Base-by-base conservation (phyloP, 805 yeast genomes). In the Candida oleophila region DNA sequence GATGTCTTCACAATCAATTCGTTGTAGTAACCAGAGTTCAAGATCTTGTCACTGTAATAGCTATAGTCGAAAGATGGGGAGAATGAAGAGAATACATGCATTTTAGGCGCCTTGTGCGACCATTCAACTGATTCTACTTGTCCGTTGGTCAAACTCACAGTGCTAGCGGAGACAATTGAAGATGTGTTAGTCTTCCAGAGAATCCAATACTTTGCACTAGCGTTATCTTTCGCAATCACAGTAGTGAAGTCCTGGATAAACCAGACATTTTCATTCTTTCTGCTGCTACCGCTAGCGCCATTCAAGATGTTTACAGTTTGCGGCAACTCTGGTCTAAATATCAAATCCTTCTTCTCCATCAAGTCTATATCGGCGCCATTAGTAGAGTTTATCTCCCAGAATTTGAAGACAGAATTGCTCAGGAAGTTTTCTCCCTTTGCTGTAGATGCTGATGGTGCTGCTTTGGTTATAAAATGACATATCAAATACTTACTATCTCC, bases 131-230 rank as follows among this genome's bases (percentile, higher is more conserved):
- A 42, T 3, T 16, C 22, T 9, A 53, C 42, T 3, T 48, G 28
- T 1, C 66, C 66, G 15, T 36, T 46, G 2, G 49, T 42, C 7
- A 50, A 12, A 22, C 52, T 47, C 3, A 58, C 20, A 1, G 36
- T 32, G 42, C 61, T 63, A 2, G 54, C 52, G 4, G 73, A 72
- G n/a, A 79, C 52, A 36, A 73, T 64, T 12, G 82, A 76, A 1
- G 78, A 72, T 1, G 79, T 73, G 50, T 84, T 83, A 52, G 87
- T 80, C 56, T 83, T 85, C 87, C 88, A 82, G 30, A 84, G 64
- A 21, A 78, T 53, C 47, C 64, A 59, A 51, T 70, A 73, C 15
- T 42, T 38, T 7, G 57, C 25, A 21, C 28, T n/a, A 8, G 45
- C 33, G 8, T 41, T 43, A 19, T 41, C 22, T 5, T 40, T 44